Evolutionary conservation across 768 basidiomycete genomes (phyloP).

Genomic region (Tulasnella sp.): DNA sequence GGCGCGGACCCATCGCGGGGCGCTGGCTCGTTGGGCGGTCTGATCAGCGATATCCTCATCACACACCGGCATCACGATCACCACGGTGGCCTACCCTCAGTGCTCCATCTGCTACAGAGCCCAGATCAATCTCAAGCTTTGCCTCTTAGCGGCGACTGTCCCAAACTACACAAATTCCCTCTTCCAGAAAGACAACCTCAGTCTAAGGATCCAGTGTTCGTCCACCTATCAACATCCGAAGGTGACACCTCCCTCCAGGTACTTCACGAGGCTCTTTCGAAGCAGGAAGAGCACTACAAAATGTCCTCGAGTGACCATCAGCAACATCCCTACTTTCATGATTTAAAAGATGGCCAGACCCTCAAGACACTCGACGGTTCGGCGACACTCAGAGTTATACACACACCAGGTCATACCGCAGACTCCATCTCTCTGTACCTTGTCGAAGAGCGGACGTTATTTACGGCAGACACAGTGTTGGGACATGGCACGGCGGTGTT

Average conservation of each 20-base stretch:
- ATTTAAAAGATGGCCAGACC: conserved; percentile 45
- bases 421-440: conserved; percentile 75
- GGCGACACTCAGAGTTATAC: conserved; percentile 47
- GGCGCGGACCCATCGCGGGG: conserved; percentile 22
- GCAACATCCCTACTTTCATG: conserved; percentile 40
- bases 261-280: conserved; percentile 31
- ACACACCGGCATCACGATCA: conserved; percentile 91
- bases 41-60: conserved; percentile 80
- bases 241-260: conserved; percentile 21
- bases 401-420: conserved; percentile 82
- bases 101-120: conserved; percentile 51
- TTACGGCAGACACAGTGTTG: conserved; percentile 84
- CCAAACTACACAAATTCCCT: conserved; percentile 67
- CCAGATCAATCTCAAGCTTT: conserved; percentile 40
- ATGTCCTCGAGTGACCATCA: conserved; percentile 24
- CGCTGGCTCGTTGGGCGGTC: conserved; percentile 16
- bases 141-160: conserved; percentile 42
- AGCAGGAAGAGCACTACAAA: conserved; percentile 37
- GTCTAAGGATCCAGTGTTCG: conserved; percentile 3
- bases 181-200: neutral
- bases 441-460: conserved; percentile 58
- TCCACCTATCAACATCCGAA: neutral
- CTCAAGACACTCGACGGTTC: conserved; percentile 28
- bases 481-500: conserved; percentile 88
- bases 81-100: conserved; percentile 57